Evolutionary conservation across 805 yeast species (phyloP).

Genomic region (Candida easanensis): DNA sequence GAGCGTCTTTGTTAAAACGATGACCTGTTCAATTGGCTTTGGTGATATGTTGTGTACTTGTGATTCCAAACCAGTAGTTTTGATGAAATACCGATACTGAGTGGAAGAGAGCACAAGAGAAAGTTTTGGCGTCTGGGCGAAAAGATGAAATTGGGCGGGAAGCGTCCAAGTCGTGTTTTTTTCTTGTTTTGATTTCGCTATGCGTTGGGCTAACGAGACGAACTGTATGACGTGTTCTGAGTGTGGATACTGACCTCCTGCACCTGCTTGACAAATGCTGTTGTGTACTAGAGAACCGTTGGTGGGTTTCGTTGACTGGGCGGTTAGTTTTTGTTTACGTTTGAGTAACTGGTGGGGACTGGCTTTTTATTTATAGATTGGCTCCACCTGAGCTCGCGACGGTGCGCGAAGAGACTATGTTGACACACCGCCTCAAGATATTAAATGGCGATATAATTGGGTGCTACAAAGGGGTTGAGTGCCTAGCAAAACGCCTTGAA

Average conservation of each 20-base stretch:
- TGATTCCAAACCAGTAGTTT: too few species aligned
- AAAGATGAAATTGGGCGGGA: slow-evolving; percentile 5
- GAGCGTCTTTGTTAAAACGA: background rate
- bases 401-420: too few species aligned
- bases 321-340: background rate
- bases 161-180: slow-evolving; percentile 8
- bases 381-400: too few species aligned
- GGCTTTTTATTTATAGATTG: background rate
- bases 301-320: background rate
- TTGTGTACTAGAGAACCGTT: background rate
- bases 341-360: background rate
- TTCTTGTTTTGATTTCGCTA: slow-evolving; percentile 10
- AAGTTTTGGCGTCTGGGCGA: background rate
- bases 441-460: background rate
- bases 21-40: background rate
- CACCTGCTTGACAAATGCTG: background rate
- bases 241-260: background rate
- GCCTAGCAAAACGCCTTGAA: too few species aligned
- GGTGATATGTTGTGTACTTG: background rate
- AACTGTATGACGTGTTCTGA: background rate
- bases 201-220: background rate
- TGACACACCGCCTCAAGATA: background rate
- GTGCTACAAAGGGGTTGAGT: too few species aligned
- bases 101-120: background rate
- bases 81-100: too few species aligned